Evolutionary conservation across 768 basidiomycete species (phyloP).

Genomic region (Pisolithus orientalis): DNA sequence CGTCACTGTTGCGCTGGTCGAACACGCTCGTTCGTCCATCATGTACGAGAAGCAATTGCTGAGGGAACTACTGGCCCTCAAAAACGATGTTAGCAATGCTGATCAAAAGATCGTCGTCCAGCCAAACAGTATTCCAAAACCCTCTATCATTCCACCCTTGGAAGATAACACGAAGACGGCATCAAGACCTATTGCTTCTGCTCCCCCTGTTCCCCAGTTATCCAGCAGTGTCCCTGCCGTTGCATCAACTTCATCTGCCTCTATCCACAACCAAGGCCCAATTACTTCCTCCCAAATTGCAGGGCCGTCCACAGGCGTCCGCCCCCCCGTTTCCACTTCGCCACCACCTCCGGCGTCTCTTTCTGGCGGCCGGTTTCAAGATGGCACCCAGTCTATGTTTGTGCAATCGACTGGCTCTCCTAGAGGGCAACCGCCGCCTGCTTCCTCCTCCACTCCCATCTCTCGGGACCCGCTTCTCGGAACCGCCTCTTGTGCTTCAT

Average conservation of each 20-base stretch:
- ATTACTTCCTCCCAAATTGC: conserved; percentile 44
- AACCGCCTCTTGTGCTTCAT: conserved; percentile 4
- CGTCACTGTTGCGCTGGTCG: conserved; percentile 81
- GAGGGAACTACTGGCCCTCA: conserved; percentile 80
- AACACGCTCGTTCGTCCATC: conserved; percentile 87
- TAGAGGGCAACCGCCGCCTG: conserved; percentile 27
- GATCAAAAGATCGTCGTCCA: conserved; percentile 49
- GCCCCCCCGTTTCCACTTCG: conserved; percentile 14
- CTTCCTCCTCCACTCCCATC: conserved; percentile 29
- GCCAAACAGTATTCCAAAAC: conserved; percentile 51
- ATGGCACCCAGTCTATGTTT: conserved; percentile 81
- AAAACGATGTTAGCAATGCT: conserved; percentile 66
- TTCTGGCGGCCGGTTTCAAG: conserved; percentile 59
- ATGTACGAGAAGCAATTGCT: conserved; percentile 88
- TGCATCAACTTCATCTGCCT: conserved; percentile 13
- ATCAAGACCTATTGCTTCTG: conserved; percentile 12
- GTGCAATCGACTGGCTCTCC: conserved; percentile 43
- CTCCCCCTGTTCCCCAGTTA: conserved; percentile 16
- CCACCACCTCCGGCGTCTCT: conserved; percentile 41
- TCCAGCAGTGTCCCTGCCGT: conserved; percentile 15
- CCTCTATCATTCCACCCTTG: conserved; percentile 53
- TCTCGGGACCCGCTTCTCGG: conserved; percentile 17
- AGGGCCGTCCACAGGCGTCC: conserved; percentile 41
- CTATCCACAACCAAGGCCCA: conserved; percentile 22
- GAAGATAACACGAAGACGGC: conserved; percentile 50